A percentile compares a stretch with the other conserved stretches of the same genome.
Conservation (phyloP, 306 rosid genomes). For the Castanea mollissima region DNA sequence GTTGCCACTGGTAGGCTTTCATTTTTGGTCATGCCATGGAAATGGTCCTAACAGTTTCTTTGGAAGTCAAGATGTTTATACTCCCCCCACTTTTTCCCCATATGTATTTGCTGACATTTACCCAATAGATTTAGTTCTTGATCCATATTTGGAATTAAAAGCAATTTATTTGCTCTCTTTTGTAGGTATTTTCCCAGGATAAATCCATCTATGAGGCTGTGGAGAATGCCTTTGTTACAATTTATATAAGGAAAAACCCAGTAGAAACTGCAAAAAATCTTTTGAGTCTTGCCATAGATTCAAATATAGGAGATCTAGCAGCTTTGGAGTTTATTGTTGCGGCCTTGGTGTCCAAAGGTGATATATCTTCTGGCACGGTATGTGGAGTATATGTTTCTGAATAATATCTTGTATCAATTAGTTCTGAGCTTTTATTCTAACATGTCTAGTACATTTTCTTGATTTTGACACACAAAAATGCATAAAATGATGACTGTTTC, state of each 20-base stretch:
- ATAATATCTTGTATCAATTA: constrained; percentile 13
- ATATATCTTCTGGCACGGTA: constrained; percentile 81
- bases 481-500: constrained; percentile 8
- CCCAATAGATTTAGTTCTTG: constrained; percentile 3
- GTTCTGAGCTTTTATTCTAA: constrained; percentile 8
- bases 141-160: constrained; percentile 14
- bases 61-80: constrained; percentile 6
- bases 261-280: constrained; percentile 79
- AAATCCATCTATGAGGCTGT: constrained; percentile 96
- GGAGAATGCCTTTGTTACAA: constrained; percentile 81
- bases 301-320: constrained; percentile 89
- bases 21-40: constrained; percentile 10
- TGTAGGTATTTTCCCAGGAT: constrained; percentile 92
- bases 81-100: background rate
- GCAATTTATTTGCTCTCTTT: constrained; percentile 22
- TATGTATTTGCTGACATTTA: constrained; percentile 1
- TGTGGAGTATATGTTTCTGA: constrained; percentile 20
- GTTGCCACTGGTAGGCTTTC: constrained; percentile 75
- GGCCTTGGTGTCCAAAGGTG: constrained; percentile 83
- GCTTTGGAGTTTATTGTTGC: constrained; percentile 88
- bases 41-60: background rate
- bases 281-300: constrained; percentile 71
- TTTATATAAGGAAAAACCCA: constrained; percentile 74
- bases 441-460: background rate
- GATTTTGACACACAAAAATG: constrained; percentile 6